Base-by-base conservation (phyloP, 1,139 yeast genomes). In the Diutina scorzettiae region DNA sequence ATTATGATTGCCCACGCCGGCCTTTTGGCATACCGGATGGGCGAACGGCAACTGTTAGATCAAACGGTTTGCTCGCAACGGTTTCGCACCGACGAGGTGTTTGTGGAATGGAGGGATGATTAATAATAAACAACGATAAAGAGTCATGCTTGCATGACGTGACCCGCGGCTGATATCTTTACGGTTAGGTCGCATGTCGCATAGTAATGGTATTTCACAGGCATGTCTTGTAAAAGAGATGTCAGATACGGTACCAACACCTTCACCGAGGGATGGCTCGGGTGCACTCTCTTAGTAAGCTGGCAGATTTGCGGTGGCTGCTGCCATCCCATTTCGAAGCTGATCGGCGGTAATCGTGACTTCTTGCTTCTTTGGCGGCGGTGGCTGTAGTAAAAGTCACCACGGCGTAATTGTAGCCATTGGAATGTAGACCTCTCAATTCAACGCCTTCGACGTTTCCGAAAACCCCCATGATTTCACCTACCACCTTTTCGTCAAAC, bases 1-100 rank as follows among this genome's bases (percentile, higher is more conserved):
- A 91, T 91, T 41, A 91, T 91, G 99, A 91, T 91, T 55, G 98
- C 98, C 1, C 99, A 91, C 57, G 97, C 98, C 0, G 99, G 99
- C 0, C 64, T 91, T 42, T 61, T 91, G 48, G 85, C 84, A 43
- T 87, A 80, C 56, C 70, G 97, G 54, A 84, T 81, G 69, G 96
- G 96, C 0, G 78, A 75, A 46, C 76, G 76, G 1, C 70, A 65
- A 36, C 71, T 67, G 8, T 53, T 89, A 42, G 59, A 66, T 40
- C 76, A 85, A 45, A 83, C 96, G 0, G 91, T 85, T 1, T 91
- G 96, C 53, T 83, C 96, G 0, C 98, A 91, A 58, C 71, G 94
- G 53, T 91, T 86, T 59, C 69, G 98, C 57, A 89, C 97, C 0
- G 97, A 89, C 53, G 95, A 87, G 53, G 97, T 89, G 2, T 73